These are phyloP conservation scores for Tremellales sp. DNA, from an alignment of 1,284 basidiomycete genomes.

Conservation along the genomic window DNA sequence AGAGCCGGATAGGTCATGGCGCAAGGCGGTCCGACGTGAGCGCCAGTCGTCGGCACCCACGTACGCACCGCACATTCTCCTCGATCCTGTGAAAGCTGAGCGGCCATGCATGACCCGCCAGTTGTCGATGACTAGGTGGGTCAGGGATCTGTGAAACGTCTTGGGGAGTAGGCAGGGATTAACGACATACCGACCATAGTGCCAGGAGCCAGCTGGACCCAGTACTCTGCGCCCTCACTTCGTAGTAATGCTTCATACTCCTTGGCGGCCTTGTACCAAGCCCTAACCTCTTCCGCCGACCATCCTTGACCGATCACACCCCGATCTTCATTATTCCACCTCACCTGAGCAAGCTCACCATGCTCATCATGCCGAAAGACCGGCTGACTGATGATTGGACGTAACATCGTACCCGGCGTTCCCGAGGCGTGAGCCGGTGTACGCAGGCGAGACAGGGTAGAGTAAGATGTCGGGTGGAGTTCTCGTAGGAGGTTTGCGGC, in stretches of 20 bases:
- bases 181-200: constrained; percentile 69
- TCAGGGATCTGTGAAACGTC: neutral
- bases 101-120: constrained; percentile 92
- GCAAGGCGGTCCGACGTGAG: constrained; percentile 67
- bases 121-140: constrained; percentile 76
- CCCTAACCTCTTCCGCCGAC: constrained; percentile 59
- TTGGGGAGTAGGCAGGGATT: too few relatives aligned
- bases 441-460: constrained; percentile 63
- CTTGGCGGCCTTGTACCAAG: constrained; percentile 80
- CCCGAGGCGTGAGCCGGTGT: constrained; percentile 87
- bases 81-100: constrained; percentile 77
- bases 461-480: constrained; percentile 68
- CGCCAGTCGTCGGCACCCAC: constrained; percentile 84
- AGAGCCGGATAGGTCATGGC: neutral
- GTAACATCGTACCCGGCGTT: constrained; percentile 62
- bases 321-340: constrained; percentile 95
- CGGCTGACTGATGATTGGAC: constrained; percentile 57
- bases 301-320: constrained; percentile 64
- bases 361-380: constrained; percentile 60
- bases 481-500: constrained; percentile 74
- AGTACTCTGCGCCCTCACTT: constrained; percentile 79
- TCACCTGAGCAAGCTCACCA: constrained; percentile 67
- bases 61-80: constrained; percentile 94
- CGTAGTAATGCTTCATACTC: constrained; percentile 73
- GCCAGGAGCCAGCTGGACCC: constrained; percentile 81